Base-by-base conservation (phyloP, 2,329 filamentous ascomycete genomes). In the Fusarium buxicola region DNA sequence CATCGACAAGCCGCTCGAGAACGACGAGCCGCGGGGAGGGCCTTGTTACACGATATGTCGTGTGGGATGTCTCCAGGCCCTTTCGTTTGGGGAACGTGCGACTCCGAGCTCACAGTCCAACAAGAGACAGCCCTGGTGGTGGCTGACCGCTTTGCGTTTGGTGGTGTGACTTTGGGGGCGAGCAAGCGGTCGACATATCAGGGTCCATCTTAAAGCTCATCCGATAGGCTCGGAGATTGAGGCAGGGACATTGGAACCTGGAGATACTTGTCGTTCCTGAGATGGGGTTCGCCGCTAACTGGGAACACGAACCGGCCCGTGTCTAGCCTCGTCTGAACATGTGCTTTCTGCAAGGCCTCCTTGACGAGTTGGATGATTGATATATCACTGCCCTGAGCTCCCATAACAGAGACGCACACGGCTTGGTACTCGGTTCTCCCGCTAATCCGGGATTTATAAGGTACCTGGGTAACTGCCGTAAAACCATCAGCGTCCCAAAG, bases 271-370 rank as follows among this genome's bases (percentile, higher is more conserved):
- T 53, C 46, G 31, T 45, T 27, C 35, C 9, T 32, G 44, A 41
- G 13, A 28, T 50, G 28, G 11, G 28, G 28, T 7, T 35, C 46
- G n/a, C 38, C 41, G 5, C 44, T 50, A 27, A 65, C 50, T 5
- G 75, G 74, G 35, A 76, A 77, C 1, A 69, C 54, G 16, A 69
- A 57, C 13, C 70, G 63, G 25, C 76, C 75, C 13, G 64, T 59
- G 7, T 70, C 63, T 2, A 77, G 73, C 21, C 52, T 58, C 2
- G 71, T 70, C 15, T 65, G 68, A 69, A 74, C 73, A n/a, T 55
- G 57, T 2, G 63, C 71, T 13, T 60, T 57, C 28, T 70, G 63
- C 8, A 77, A 60, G 2, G 73, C 68, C 28, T 69, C 60, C 43
- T 74, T 60, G 21, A 75, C 65, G 7, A 74, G 51, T 34, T 72